These are phyloP conservation scores for Spergularia marina DNA, from an alignment of 148 eudicot species.

Conservation along the genomic window DNA sequence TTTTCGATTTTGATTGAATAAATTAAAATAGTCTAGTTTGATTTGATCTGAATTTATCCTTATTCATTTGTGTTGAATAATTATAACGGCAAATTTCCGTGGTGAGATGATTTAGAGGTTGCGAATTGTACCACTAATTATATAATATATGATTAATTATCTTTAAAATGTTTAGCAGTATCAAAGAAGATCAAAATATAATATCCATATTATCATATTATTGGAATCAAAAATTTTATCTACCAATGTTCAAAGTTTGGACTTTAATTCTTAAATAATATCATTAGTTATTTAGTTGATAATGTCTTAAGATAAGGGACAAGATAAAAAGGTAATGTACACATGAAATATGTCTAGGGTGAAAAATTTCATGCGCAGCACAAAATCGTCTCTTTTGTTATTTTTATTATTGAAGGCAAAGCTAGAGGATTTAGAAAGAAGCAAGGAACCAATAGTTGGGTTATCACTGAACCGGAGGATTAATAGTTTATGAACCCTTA, in stretches of 20 bases:
- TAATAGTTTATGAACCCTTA: constrained; percentile 7
- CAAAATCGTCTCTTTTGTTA: constrained; percentile 8
- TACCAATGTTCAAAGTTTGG: no score
- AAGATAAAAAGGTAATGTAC: not conserved
- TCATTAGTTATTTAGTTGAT: not conserved
- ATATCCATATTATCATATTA: no score
- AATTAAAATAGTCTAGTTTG: no score
- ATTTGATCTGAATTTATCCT: no score
- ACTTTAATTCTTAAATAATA: not conserved
- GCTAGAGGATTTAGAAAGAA: constrained; percentile 25
- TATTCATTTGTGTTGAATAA: no score
- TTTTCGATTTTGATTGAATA: no score
- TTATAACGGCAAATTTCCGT: no score
- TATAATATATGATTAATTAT: no score
- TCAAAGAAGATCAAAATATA: no score
- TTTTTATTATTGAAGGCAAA: constrained; percentile 5
- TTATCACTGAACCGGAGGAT: constrained; percentile 33
- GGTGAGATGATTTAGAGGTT: no score
- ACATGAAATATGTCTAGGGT: not conserved
- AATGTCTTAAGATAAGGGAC: constrained; percentile 7
- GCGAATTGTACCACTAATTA: no score
- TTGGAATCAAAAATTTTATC: not conserved
- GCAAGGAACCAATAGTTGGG: constrained; percentile 32
- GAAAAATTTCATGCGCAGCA: constrained; percentile 16
- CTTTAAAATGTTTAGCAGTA: no score